Evolutionary conservation across 1,284 basidiomycete species (phyloP), one percentile per base, ranked within the genome.

Genomic region (Limonomyces culmigenus): DNA sequence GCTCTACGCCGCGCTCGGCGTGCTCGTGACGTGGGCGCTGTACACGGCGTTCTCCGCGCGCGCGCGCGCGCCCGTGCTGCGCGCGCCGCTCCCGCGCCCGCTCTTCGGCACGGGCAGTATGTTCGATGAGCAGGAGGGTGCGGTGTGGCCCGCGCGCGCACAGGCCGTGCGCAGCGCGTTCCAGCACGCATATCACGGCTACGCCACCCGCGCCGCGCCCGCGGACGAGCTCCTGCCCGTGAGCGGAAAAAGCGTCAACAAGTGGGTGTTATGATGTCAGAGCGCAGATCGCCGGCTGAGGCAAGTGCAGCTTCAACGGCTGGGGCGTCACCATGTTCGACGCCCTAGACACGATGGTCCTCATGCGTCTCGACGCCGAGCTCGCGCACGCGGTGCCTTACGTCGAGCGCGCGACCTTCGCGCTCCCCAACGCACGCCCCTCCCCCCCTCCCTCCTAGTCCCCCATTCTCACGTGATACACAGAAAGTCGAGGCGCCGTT

Each of bases 261-360:
- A 67, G 77, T 80, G 43, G 42, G 67, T 47, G 14, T 32, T 13
- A 12, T n/a, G n/a, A n/a, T n/a, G n/a, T n/a, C n/a, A n/a, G n/a
- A n/a, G n/a, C n/a, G n/a, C n/a, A n/a, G n/a, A n/a, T n/a, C n/a
- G n/a, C n/a, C n/a, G n/a, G n/a, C n/a, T n/a, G n/a, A n/a, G n/a
- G n/a, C n/a, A n/a, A n/a, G n/a, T 32, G 31, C 13, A 80, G 78
- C 39, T 77, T 80, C 50, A 80, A 80, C 48, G 75, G 83, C 5
- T 95, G 91, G 89, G 87, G 86, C 11, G 77, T 91, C 0, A 79
- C 80, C 1, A 67, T 76, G 36, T 67, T 86, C 41, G 86, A 88
- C 47, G 72, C 80, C 2, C 66, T 96, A 13, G 88, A 93, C 50
- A 95, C 91, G 0, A 76, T 96, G 58, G 63, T 86, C 19, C 58